phyloP scores from a whole-genome alignment of 1,284 basidiomycete genomes.

The Ganoderma sp. region DNA sequence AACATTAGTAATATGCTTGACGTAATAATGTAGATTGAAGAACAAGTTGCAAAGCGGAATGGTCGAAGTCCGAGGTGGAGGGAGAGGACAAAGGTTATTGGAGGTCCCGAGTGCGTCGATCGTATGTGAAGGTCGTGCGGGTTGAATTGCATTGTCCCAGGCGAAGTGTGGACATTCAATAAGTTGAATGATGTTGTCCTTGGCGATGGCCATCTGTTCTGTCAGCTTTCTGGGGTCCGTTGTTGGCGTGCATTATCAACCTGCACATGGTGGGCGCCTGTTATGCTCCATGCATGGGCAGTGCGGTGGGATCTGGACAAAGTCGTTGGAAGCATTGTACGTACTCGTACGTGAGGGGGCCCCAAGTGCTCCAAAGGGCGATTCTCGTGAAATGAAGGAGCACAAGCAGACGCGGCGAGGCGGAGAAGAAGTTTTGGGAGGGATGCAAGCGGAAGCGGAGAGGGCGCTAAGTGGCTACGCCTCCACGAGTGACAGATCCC shows the following conservation, averaged over 20 bases:
- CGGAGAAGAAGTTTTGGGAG: constrained; percentile 19
- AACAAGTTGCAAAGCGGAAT: background rate
- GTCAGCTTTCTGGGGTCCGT: background rate
- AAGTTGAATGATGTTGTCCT: background rate
- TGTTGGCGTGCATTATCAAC: background rate
- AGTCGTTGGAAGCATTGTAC: background rate
- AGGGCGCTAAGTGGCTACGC: constrained; percentile 22
- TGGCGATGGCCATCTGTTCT: background rate
- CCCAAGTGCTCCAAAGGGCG: constrained; percentile 18
- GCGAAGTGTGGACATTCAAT: background rate
- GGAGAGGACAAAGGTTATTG: background rate
- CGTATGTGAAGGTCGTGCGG: background rate
- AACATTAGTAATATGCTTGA: too few species aligned
- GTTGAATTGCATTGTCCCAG: background rate
- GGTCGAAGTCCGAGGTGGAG: background rate
- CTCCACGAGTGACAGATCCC: constrained; percentile 20
- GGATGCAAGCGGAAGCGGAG: constrained; percentile 20
- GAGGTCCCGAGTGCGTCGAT: constrained; percentile 4
- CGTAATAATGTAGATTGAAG: background rate
- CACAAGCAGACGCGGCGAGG: constrained; percentile 18
- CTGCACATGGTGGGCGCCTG: background rate
- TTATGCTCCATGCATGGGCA: constrained; percentile 1
- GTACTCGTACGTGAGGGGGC: constrained; percentile 9
- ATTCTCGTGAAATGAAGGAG: constrained; percentile 25
- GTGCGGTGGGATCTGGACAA: background rate